Percentiles rank a stretch among this genome's conserved stretches.
Evolutionary conservation across 1,284 basidiomycete genomes (phyloP).

Genomic region (Ustilago loliicola): DNA sequence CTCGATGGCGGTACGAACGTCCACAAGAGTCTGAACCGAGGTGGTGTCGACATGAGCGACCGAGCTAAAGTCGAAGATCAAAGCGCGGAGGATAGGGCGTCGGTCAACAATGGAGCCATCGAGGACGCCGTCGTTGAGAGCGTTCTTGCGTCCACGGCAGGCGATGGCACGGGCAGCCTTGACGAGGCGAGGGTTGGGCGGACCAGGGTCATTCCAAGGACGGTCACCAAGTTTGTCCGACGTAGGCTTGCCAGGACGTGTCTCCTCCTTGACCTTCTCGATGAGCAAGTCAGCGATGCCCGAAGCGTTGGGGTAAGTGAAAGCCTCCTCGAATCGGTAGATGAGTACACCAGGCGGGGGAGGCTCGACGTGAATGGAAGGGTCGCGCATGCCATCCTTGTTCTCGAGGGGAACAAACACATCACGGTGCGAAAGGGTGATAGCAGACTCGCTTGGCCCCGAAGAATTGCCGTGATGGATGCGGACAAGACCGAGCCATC

Average conservation of each 20-base stretch:
- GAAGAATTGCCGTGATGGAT: conserved; percentile 69
- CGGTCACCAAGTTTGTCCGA: conserved; percentile 75
- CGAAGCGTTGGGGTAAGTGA: conserved; percentile 92
- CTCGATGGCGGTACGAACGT: conserved; percentile 87
- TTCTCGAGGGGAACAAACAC: conserved; percentile 83
- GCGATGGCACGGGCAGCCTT: conserved; percentile 48
- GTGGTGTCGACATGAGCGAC: conserved; percentile 81
- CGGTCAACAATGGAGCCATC: conserved; percentile 71
- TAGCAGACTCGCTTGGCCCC: conserved; percentile 31
- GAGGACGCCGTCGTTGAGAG: conserved; percentile 51
- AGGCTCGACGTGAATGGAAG: conserved; percentile 80
- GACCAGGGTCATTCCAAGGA: conserved; percentile 91
- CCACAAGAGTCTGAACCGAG: conserved; percentile 89
- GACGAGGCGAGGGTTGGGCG: conserved; percentile 59
- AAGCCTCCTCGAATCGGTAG: conserved; percentile 93
- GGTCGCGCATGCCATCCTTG: conserved; percentile 77
- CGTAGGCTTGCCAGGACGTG: conserved; percentile 76
- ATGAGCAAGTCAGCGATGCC: conserved; percentile 82
- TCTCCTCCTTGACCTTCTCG: conserved; percentile 83
- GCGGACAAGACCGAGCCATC: conserved; percentile 86
- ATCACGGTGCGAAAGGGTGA: conserved; percentile 71
- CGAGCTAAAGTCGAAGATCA: conserved; percentile 90
- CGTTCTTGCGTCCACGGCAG: conserved; percentile 43
- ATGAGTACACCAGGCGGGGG: conserved; percentile 89
- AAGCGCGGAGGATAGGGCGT: conserved; percentile 80